A percentile compares a stretch with the other conserved stretches of the same genome.
These are phyloP conservation scores for Parastagonospora avenae DNA, from an alignment of 2,329 filamentous ascomycete genomes.

Conservation along the genomic window DNA sequence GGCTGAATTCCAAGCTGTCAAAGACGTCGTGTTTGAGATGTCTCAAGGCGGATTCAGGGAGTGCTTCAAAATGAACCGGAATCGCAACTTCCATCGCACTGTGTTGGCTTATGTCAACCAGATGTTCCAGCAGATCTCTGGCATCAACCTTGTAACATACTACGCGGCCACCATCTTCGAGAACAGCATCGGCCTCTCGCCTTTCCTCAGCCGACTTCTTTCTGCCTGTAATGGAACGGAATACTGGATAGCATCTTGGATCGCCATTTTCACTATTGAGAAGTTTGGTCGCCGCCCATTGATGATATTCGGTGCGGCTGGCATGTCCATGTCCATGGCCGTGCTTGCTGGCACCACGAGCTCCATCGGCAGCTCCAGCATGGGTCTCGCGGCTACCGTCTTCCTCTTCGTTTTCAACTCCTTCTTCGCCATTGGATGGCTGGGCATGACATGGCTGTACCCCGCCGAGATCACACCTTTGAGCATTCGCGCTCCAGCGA, in stretches of 20 bases:
- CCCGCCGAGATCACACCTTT: constrained; percentile 85
- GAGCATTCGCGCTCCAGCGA: constrained; percentile 84
- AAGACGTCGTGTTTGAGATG: constrained; percentile 47
- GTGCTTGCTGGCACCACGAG: constrained; percentile 42
- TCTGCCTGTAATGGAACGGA: constrained; percentile 51
- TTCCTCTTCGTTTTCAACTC: constrained; percentile 94
- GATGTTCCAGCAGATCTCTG: constrained; percentile 52
- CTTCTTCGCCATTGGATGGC: constrained; percentile 88
- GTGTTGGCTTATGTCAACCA: constrained; percentile 52
- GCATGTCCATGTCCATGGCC: constrained; percentile 43
- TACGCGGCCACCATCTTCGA: constrained; percentile 52
- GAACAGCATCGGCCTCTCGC: constrained; percentile 46
- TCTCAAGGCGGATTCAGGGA: constrained; percentile 58
- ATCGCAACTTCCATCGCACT: constrained; percentile 52
- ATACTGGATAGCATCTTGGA: constrained; percentile 50
- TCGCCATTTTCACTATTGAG: constrained; percentile 49
- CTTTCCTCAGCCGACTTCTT: constrained; percentile 41
- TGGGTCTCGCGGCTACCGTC: constrained; percentile 62
- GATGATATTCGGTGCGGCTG: constrained; percentile 46
- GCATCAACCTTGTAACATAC: constrained; percentile 49
- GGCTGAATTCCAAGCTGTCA: constrained; percentile 43
- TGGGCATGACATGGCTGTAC: constrained; percentile 65
- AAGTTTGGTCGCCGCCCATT: constrained; percentile 45
- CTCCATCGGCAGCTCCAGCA: constrained; percentile 24
- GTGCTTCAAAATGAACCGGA: constrained; percentile 61